phyloP scores from a whole-genome alignment of 371 early-diverging fungal species.

The Entomophthora muscae region DNA sequence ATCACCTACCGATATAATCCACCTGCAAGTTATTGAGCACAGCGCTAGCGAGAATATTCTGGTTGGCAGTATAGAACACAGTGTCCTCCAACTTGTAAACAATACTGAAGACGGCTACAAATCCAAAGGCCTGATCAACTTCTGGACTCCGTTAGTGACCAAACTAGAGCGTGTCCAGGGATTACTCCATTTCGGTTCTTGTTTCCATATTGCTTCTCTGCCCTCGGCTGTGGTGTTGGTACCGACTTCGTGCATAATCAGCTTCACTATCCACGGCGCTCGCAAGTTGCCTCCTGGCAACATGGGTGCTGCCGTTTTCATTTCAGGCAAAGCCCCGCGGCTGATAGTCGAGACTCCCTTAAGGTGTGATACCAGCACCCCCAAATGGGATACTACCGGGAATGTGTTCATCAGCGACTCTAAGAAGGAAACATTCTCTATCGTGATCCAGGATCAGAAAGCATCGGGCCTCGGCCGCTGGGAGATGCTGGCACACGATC shows the following conservation, averaged over 20 bases:
- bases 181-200: conserved; percentile 6
- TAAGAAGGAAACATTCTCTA: not conserved
- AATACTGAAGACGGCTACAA: not conserved
- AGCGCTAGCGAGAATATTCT: not conserved
- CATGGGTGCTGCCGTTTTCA: not conserved
- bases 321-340: not conserved
- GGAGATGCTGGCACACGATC: not conserved
- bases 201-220: not conserved
- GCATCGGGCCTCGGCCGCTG: not conserved
- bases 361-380: not conserved
- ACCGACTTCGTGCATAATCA: not conserved
- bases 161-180: not conserved
- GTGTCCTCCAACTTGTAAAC: not conserved
- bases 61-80: not conserved
- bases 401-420: not conserved
- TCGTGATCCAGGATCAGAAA: not conserved
- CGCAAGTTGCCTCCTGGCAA: not conserved
- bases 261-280: not conserved
- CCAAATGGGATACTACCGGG: not conserved
- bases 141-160: not conserved
- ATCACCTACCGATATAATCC: not conserved
- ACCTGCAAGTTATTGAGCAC: not conserved
- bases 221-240: not conserved
- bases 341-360: not conserved
- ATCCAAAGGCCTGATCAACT: not conserved